phyloP scores from a whole-genome alignment of 2,329 filamentous ascomycete genomes.

The Ophiostoma sp. region DNA sequence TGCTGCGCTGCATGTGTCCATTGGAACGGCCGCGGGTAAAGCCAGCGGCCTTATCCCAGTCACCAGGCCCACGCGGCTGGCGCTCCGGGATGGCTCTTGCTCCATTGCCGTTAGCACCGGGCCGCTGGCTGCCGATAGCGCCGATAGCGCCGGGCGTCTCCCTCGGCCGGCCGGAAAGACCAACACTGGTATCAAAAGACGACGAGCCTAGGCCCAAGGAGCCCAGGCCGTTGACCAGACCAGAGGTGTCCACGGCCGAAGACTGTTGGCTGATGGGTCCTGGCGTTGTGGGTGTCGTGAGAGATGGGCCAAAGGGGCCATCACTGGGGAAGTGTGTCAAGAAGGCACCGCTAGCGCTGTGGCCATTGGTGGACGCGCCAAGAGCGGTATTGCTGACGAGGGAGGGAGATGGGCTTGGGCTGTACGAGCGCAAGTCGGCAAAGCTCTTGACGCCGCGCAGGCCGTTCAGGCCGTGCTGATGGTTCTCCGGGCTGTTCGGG shows the following conservation, averaged over 20 bases:
- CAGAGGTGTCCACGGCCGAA: slow-evolving; percentile 35
- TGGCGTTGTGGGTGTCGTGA: slow-evolving; percentile 43
- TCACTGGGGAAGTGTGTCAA: slow-evolving; percentile 49
- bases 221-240: slow-evolving; percentile 51
- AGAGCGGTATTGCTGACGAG: slow-evolving; percentile 53
- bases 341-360: slow-evolving; percentile 37
- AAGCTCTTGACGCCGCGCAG: slow-evolving; percentile 95
- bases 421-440: slow-evolving; percentile 91
- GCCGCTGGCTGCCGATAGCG: slow-evolving; percentile 66
- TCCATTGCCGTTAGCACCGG: slow-evolving; percentile 46
- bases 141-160: slow-evolving; percentile 63
- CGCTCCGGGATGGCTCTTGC: slow-evolving; percentile 52
- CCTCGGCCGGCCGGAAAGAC: slow-evolving; percentile 41
- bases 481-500: slow-evolving; percentile 71
- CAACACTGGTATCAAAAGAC: slow-evolving; percentile 48
- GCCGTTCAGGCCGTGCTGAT: slow-evolving; percentile 66
- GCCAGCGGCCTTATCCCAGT: slow-evolving; percentile 57
- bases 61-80: slow-evolving; percentile 61
- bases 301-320: slow-evolving; percentile 40
- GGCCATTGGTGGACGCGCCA: slow-evolving; percentile 38
- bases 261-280: slow-evolving; percentile 34
- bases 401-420: slow-evolving; percentile 86
- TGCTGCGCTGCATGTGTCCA: slow-evolving; percentile 62
- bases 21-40: slow-evolving; percentile 59
- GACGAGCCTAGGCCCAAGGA: slow-evolving; percentile 51